Conservation (phyloP, 2,329 filamentous ascomycete genomes). For the Gaeumannomyces tritici region DNA sequence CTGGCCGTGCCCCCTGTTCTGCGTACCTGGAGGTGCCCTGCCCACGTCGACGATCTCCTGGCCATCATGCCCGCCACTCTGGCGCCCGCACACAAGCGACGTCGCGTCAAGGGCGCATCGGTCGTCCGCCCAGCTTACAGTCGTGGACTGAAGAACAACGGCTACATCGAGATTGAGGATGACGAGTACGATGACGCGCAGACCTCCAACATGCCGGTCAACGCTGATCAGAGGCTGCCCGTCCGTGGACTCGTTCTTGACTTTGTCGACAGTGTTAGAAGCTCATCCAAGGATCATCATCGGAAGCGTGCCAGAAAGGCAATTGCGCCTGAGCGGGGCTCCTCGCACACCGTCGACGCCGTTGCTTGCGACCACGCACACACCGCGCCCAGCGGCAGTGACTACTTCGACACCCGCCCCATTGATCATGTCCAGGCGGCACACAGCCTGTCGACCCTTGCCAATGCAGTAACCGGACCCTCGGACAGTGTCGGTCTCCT, state of each 20-base stretch:
- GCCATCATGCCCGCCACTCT: slow-evolving; percentile 44
- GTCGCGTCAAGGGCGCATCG: slow-evolving; percentile 46
- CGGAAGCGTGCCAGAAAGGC: neutral
- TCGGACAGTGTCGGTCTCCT: slow-evolving; percentile 5
- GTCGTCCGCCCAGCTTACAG: slow-evolving; percentile 40
- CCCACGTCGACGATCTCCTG: slow-evolving; percentile 73
- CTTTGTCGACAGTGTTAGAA: slow-evolving; percentile 50
- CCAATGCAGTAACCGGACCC: neutral
- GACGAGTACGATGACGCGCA: slow-evolving; percentile 39
- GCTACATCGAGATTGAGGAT: slow-evolving; percentile 59
- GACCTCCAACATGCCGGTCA: slow-evolving; percentile 31
- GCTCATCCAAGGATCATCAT: neutral
- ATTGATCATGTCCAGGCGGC: slow-evolving; percentile 58
- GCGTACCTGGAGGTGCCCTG: slow-evolving; percentile 80
- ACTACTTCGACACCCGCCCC: slow-evolving; percentile 24
- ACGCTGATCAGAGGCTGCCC: slow-evolving; percentile 54
- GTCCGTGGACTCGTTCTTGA: slow-evolving; percentile 58
- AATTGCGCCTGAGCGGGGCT: neutral
- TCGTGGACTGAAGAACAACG: slow-evolving; percentile 63
- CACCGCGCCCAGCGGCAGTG: too few species aligned
- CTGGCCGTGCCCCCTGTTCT: slow-evolving; percentile 67
- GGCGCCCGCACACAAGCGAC: slow-evolving; percentile 51
- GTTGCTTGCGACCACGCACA: neutral
- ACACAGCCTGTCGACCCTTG: slow-evolving; percentile 37
- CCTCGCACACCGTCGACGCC: neutral